Evolutionary conservation across 148 eudicot species (phyloP), one percentile per base, ranked within the genome.

Genomic region (Gaultheria prostrata): DNA sequence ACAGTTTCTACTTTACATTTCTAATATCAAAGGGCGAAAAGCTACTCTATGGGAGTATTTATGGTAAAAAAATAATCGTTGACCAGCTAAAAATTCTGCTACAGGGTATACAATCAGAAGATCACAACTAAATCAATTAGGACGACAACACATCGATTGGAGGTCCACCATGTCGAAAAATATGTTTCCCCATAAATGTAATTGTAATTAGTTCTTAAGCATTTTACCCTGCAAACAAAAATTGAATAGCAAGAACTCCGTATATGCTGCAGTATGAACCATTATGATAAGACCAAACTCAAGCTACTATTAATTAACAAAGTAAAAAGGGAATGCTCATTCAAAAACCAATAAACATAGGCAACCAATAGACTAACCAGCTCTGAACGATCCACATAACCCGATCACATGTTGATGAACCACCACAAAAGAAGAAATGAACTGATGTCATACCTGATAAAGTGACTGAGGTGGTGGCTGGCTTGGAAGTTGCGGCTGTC

Each of bases 401-500:
- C 26, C 7, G 6, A 53, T 48, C 75, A 26, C n/a, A 67, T 45
- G 43, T 49, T 26, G 21, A 17, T 35, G 39, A 35, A 35, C 39
- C 21, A 8, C 21, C 54, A 18, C 10, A 65, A 50, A 69, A 20
- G 54, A 33, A 69, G 12, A 45, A 17, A 30, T 28, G 28, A 1
- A 67, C 18, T 11, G 72, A 67, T 28, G 24, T 33, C 56, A 77
- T 81, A 93, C 98, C 98, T 93, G 96, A 87, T 95, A 96, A 28
- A 87, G 69, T 43, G 95, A 74, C 65, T 90, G 94, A 51, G 91
- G 87, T 43, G 89, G 90, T 33, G 82, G 90, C 87, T 93, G 98
- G 85, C 53, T 91, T 33, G 91, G 88, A 79, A 83, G 89, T 81
- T 91, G 93, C 51, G 89, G 92, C 87, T 92, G 99, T 57, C 93